Evolutionary conservation across 768 basidiomycete species (phyloP).

Genomic region (Postia placenta): DNA sequence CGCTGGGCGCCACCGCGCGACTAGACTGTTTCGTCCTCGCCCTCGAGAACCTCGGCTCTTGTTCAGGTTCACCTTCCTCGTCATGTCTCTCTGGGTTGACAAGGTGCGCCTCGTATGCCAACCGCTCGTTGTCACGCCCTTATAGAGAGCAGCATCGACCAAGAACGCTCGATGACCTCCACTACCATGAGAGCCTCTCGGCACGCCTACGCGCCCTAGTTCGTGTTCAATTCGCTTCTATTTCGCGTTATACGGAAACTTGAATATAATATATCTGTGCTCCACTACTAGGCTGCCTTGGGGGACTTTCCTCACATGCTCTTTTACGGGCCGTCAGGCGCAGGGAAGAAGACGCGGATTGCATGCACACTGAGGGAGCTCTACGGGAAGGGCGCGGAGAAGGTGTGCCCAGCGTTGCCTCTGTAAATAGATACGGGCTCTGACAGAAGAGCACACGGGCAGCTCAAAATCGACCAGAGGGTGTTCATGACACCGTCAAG

Average conservation of each 20-base stretch:
- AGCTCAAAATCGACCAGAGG: constrained; percentile 98
- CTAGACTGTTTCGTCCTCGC: not conserved
- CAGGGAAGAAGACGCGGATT: constrained; percentile 97
- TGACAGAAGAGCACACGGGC: constrained; percentile 4
- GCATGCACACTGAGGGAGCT: constrained; percentile 82
- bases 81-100: constrained; percentile 45
- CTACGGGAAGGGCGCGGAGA: constrained; percentile 90
- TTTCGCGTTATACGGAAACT: too few relatives aligned
- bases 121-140: not conserved
- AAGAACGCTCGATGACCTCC: constrained; percentile 72
- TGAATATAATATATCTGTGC: too few relatives aligned
- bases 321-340: constrained; percentile 95
- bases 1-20: constrained; percentile 2
- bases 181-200: constrained; percentile 83
- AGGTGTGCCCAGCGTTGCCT: constrained; percentile 44
- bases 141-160: constrained; percentile 70
- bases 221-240: too few relatives aligned
- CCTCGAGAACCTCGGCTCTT: too few relatives aligned
- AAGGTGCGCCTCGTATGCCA: constrained; percentile 36
- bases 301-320: constrained; percentile 97
- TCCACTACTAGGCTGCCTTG: constrained; percentile 68
- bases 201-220: constrained; percentile 76
- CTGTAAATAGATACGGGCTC: not conserved
- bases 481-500: constrained; percentile 92
- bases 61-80: not conserved